Percentiles rank a stretch among this genome's conserved stretches.
Conservation (phyloP, 2,329 filamentous ascomycete genomes). For the Sclerotinia glacialis region DNA sequence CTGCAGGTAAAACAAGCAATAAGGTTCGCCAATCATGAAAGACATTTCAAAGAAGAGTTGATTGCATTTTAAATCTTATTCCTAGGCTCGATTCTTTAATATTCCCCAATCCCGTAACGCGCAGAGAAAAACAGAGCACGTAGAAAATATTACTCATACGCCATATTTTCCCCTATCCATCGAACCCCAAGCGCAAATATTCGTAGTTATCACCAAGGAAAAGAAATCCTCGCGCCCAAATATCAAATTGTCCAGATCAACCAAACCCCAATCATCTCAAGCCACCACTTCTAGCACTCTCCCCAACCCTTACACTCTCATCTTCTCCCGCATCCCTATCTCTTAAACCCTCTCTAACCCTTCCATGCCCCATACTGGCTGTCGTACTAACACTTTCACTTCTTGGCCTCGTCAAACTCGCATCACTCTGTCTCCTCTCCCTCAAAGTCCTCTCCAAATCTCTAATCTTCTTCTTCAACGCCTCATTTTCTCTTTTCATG, state of each 20-base stretch:
- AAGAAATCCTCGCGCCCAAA: constrained; percentile 1
- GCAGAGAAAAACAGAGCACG: background rate
- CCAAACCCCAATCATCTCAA: constrained; percentile 20
- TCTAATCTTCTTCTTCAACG: constrained; percentile 57
- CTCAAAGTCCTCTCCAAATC: constrained; percentile 57
- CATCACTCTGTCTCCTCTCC: constrained; percentile 41
- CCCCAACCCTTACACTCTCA: constrained; percentile 55
- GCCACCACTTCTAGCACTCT: constrained; percentile 55
- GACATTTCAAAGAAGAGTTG: background rate
- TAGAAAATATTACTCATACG: background rate
- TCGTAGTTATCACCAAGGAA: background rate
- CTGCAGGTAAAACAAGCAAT: background rate
- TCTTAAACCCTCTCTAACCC: constrained; percentile 43
- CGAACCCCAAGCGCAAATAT: background rate
- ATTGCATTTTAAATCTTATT: background rate
- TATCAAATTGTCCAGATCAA: background rate
- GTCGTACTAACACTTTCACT: constrained; percentile 56
- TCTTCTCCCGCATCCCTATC: constrained; percentile 52
- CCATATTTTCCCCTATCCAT: constrained; percentile 8
- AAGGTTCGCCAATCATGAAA: background rate
- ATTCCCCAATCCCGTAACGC: background rate
- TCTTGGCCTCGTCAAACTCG: constrained; percentile 42
- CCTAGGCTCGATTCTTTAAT: background rate
- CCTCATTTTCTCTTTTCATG: constrained; percentile 63
- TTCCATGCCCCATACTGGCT: constrained; percentile 44